Evolutionary conservation across 208 protist species (phyloP), one percentile per base, ranked within the genome.

Genomic region (Leishmania major): DNA sequence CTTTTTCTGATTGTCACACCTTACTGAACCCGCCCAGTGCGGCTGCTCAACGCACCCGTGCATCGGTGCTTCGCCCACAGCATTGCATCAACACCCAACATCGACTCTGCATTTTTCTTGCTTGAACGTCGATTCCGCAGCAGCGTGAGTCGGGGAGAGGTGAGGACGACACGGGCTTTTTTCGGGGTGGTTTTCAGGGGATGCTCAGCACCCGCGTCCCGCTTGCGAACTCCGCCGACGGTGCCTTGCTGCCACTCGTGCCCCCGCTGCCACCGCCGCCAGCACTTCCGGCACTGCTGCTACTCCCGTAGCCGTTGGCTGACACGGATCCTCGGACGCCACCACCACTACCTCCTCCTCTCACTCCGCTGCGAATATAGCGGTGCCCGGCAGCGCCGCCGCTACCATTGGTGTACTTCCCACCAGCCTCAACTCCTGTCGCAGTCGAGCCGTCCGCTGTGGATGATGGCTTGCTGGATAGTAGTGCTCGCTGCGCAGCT

Each of bases 121-220:
- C 13, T 47, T 8, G 28, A 64, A 19, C 31, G 15, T 49, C 67
- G 7, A 49, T 47, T n/a, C 37, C 43, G 10, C 45, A 72, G 7
- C 67, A 19, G 31, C 35, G n/a, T 25, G 40, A 49, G 37, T n/a
- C 37, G 67, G 40, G 19, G 40, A 40, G 67, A 25, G n/a, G 25
- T 8, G 31, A 13, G 31, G 28, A 35, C 11, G 59, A 8, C 55
- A 64, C 25, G 69, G n/a, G 17, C 25, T 13, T 4, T 78, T 78
- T 74, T 74, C 51, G 35, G 28, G 15, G 22, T 79, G 43, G 5
- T 37, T 35, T 55, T 84, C 3, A 84, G 31, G 76, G 35, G 40
- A 84, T 84, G 59, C 70, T 80, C 55, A 84, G 28, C 62, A 76
- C 76, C 2, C 67, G 81, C 8, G 76, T 51, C 40, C 75, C 57